A percentile compares a stretch with the other conserved stretches of the same genome.
phyloP scores from a whole-genome alignment of 2,329 filamentous ascomycete genomes.

The Sporothrix brunneoviolacea region DNA sequence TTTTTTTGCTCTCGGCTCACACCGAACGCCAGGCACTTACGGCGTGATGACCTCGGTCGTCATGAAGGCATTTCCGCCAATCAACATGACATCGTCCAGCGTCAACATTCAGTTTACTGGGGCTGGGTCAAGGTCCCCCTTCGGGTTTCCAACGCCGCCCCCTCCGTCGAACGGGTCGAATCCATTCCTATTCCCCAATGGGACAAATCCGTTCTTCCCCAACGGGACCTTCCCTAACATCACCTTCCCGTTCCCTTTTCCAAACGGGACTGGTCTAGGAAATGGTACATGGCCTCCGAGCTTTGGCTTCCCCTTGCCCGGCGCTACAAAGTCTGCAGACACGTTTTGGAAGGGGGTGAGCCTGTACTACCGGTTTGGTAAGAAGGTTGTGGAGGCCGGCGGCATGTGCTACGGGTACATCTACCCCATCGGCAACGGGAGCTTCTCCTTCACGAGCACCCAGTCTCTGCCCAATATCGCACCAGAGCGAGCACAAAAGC shows the following conservation, averaged over 20 bases:
- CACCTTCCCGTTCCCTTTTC: background rate
- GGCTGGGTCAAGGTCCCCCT: background rate
- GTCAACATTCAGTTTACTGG: slow-evolving; percentile 18
- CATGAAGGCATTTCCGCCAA: slow-evolving; percentile 21
- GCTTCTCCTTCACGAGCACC: slow-evolving; percentile 21
- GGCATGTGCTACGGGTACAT: slow-evolving; percentile 24
- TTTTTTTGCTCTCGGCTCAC: no score
- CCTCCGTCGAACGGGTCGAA: slow-evolving; percentile 8
- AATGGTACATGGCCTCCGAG: background rate
- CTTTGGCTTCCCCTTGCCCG: slow-evolving; percentile 3
- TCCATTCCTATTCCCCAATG: background rate
- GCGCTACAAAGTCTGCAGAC: slow-evolving; percentile 9
- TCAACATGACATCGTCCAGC: slow-evolving; percentile 13
- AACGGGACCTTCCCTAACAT: background rate
- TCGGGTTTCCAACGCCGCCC: background rate
- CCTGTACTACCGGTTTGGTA: slow-evolving; percentile 20
- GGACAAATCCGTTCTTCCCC: slow-evolving; percentile 1
- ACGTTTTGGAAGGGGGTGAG: slow-evolving; percentile 23
- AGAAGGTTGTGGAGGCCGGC: slow-evolving; percentile 18
- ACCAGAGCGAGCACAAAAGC: slow-evolving; percentile 22
- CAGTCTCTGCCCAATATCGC: slow-evolving; percentile 24
- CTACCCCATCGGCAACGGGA: slow-evolving; percentile 21
- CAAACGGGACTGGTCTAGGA: background rate
- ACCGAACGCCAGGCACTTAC: slow-evolving; percentile 11
- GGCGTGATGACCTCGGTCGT: slow-evolving; percentile 23